Conservation (phyloP, 345 rosid genomes). For the Sonneratia caseolaris region DNA sequence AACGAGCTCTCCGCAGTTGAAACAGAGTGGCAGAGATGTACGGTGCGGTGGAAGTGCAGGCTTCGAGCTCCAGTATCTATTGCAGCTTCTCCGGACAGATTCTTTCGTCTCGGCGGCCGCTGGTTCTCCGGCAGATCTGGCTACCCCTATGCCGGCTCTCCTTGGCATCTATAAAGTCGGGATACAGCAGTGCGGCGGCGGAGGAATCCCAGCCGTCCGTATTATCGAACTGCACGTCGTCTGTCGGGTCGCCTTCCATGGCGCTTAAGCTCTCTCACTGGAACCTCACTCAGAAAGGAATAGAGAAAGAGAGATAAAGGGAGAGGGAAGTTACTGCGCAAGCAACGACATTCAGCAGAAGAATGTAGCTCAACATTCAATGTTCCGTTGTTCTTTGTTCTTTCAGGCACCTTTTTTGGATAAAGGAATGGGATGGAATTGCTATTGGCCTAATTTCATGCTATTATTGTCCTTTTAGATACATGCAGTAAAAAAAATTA, state of each 20-base stretch:
- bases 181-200: conserved; percentile 10
- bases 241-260: conserved; percentile 40
- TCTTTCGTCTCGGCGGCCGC: conserved; percentile 1
- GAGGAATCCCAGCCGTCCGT: conserved; percentile 23
- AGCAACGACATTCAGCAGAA: conserved; percentile 53
- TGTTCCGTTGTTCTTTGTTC: background rate
- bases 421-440: background rate
- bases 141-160: conserved; percentile 11
- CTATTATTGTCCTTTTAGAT: background rate
- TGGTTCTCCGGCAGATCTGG: conserved; percentile 11
- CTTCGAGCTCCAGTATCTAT: conserved; percentile 4
- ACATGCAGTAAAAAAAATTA: too few relatives aligned
- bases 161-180: conserved; percentile 16
- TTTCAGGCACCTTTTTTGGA: background rate
- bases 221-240: conserved; percentile 29
- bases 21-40: conserved; percentile 5
- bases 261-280: conserved; percentile 41
- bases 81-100: background rate
- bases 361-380: conserved; percentile 4
- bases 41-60: conserved; percentile 6
- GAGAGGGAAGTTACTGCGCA: conserved; percentile 34
- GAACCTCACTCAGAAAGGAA: conserved; percentile 52
- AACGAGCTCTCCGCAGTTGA: background rate
- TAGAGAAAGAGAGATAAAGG: too few relatives aligned
- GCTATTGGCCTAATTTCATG: background rate